phyloP scores from a whole-genome alignment of 805 yeast species.

The Yarrowia bubula region DNA sequence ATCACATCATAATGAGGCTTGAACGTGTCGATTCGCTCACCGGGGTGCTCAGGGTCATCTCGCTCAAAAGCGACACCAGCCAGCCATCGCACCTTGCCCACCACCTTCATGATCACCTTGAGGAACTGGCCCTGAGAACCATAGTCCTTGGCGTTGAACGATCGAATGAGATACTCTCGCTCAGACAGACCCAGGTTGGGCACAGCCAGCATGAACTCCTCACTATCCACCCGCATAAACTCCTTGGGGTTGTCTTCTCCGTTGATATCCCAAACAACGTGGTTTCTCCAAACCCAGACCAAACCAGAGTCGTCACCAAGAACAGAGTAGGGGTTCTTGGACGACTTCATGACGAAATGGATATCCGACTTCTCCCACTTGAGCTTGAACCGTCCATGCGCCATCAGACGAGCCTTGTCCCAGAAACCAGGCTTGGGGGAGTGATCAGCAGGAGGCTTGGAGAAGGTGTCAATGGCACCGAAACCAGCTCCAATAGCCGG shows the following conservation, averaged over 20 bases:
- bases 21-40: conserved; percentile 49
- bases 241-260: conserved; percentile 64
- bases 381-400: conserved; percentile 69
- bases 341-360: conserved; percentile 55
- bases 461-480: conserved; percentile 73
- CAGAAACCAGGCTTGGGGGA: conserved; percentile 84
- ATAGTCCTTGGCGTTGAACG: conserved; percentile 31
- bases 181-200: conserved; percentile 65
- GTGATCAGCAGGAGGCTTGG: conserved; percentile 88
- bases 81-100: conserved; percentile 73
- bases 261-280: conserved; percentile 61
- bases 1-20: conserved; percentile 63
- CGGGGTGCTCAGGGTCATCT: conserved; percentile 44
- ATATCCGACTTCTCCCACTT: conserved; percentile 49
- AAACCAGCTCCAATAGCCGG: conserved; percentile 81
- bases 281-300: conserved; percentile 63
- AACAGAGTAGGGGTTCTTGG: conserved; percentile 73
- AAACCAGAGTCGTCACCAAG: conserved; percentile 73
- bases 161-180: conserved; percentile 34
- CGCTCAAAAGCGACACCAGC: conserved; percentile 73
- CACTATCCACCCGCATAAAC: conserved; percentile 62
- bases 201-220: conserved; percentile 63
- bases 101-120: conserved; percentile 58
- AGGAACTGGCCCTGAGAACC: conserved; percentile 37
- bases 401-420: conserved; percentile 77